Evolutionary conservation across 1,284 basidiomycete species (phyloP).

Genomic region (Vanrija sp.): DNA sequence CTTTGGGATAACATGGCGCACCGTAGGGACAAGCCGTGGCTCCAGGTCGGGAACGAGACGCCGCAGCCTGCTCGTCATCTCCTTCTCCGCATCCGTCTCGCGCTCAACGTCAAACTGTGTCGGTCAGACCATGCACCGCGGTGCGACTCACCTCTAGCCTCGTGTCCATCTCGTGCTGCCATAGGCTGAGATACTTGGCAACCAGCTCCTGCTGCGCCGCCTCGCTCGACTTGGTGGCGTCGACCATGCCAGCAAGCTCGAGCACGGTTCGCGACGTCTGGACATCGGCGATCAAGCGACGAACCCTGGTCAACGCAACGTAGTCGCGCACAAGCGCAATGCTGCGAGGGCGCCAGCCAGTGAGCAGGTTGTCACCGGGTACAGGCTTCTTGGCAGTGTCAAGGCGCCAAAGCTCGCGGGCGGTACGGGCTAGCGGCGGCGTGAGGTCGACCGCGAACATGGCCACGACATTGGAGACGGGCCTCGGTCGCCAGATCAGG

Average conservation of each 20-base stretch:
- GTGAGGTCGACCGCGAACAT: conserved; percentile 76
- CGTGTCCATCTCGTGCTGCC: conserved; percentile 77
- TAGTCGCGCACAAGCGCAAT: conserved; percentile 84
- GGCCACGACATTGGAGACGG: conserved; percentile 48
- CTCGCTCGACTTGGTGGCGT: conserved; percentile 50
- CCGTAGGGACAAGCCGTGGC: conserved; percentile 39
- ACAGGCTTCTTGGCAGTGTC: conserved; percentile 94
- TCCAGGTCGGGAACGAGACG: conserved; percentile 52
- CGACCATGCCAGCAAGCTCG: conserved; percentile 30
- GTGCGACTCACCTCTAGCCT: conserved; percentile 60
- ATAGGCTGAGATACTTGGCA: conserved; percentile 64
- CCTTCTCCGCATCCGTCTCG: conserved; percentile 51
- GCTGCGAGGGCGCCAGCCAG: conserved; percentile 80
- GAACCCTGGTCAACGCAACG: conserved; percentile 62
- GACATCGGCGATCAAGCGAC: conserved; percentile 76
- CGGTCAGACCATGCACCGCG: neutral
- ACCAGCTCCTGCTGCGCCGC: conserved; percentile 62
- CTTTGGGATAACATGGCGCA: conserved; percentile 11
- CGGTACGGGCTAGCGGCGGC: conserved; percentile 79
- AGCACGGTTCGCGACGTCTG: conserved; percentile 79
- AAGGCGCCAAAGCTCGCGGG: conserved; percentile 86
- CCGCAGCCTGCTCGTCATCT: conserved; percentile 49
- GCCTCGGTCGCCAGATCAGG: conserved; percentile 65
- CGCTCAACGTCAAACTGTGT: conserved; percentile 49
- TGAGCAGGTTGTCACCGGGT: conserved; percentile 76